These are phyloP conservation scores for Cystobasidium onofrii DNA, from an alignment of 768 basidiomycete genomes.

Conservation along the genomic window DNA sequence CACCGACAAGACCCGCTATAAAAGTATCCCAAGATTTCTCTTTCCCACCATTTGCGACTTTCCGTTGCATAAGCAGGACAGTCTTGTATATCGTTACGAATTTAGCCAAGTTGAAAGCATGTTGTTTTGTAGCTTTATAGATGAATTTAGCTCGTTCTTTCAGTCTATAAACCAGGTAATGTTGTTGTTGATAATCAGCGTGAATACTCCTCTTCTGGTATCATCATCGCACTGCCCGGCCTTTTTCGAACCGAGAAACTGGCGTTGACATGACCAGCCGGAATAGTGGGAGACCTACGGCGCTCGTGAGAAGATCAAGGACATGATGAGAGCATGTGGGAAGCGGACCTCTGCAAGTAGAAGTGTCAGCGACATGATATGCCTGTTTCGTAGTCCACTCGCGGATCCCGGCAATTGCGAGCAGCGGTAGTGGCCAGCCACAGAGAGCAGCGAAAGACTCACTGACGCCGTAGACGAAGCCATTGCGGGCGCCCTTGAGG, in stretches of 20 bases:
- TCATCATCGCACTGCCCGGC: not conserved
- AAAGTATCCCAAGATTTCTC: slow-evolving; percentile 80
- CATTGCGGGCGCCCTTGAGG: slow-evolving; percentile 68
- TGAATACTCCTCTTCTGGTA: too few relatives aligned
- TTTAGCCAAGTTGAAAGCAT: slow-evolving; percentile 82
- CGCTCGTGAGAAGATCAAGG: slow-evolving; percentile 3
- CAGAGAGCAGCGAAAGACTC: not conserved
- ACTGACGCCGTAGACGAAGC: slow-evolving; percentile 45
- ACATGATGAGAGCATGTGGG: slow-evolving; percentile 17
- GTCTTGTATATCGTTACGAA: slow-evolving; percentile 92
- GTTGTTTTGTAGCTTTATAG: slow-evolving; percentile 75
- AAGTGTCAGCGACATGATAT: too few relatives aligned
- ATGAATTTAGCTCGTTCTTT: slow-evolving; percentile 59
- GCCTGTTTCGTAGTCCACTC: not conserved
- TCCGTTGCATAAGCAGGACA: slow-evolving; percentile 71
- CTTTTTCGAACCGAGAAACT: not conserved
- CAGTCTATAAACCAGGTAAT: slow-evolving; percentile 53
- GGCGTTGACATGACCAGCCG: too few relatives aligned
- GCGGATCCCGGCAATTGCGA: not conserved
- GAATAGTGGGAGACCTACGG: not conserved
- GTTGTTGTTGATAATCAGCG: too few relatives aligned
- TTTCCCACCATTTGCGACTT: slow-evolving; percentile 51
- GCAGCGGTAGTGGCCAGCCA: not conserved
- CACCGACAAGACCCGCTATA: slow-evolving; percentile 82
- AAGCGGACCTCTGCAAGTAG: slow-evolving; percentile 37